Evolutionary conservation across 2,329 filamentous ascomycete species (phyloP).

Genomic region (Fusarium zealandicum): DNA sequence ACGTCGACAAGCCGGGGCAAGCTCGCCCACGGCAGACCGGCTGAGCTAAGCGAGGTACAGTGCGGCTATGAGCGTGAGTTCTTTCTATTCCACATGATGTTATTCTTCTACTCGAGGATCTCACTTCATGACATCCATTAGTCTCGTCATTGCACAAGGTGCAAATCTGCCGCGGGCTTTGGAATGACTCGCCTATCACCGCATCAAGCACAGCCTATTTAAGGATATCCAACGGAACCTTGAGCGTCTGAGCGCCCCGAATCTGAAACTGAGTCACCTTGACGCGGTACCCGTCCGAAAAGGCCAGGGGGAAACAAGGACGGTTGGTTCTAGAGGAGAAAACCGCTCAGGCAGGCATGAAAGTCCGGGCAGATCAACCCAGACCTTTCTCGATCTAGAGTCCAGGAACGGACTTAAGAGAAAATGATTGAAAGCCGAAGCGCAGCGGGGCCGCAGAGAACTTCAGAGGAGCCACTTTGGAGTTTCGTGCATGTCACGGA

Average conservation of each 20-base stretch:
- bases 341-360: too few relatives aligned
- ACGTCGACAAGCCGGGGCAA: conserved; percentile 23
- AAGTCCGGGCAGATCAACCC: too few relatives aligned
- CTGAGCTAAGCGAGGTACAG: conserved; percentile 36
- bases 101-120: neutral
- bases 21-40: conserved; percentile 7
- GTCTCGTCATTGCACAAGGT: conserved; percentile 26
- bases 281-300: conserved; percentile 10
- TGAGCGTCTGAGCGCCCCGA: conserved; percentile 22
- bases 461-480: too few relatives aligned
- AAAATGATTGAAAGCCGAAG: too few relatives aligned
- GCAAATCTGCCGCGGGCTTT: conserved; percentile 11
- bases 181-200: conserved; percentile 19
- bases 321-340: too few relatives aligned
- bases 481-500: too few relatives aligned
- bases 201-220: conserved; percentile 18
- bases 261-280: conserved; percentile 37
- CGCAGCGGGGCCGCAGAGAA: too few relatives aligned
- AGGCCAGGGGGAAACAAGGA: too few relatives aligned
- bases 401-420: too few relatives aligned
- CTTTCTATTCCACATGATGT: too few relatives aligned
- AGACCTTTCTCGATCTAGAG: too few relatives aligned
- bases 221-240: conserved; percentile 14
- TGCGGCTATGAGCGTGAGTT: conserved; percentile 1
- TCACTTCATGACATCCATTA: neutral